These are phyloP conservation scores for Cydonia oblonga DNA, from an alignment of 331 rosid genomes.

Conservation along the genomic window DNA sequence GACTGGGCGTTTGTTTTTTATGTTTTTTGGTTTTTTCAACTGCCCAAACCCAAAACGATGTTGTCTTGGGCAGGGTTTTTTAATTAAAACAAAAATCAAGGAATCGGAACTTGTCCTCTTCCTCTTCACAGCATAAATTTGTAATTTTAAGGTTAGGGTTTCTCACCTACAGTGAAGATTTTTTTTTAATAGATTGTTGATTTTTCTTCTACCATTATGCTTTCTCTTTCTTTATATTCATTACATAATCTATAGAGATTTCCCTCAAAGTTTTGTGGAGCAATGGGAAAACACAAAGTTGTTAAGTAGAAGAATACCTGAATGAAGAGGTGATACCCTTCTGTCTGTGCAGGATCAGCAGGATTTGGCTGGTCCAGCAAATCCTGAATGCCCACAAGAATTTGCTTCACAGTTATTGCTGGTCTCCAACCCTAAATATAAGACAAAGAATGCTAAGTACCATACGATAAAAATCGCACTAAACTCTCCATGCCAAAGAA, in stretches of 20 bases:
- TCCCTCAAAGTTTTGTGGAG: neutral
- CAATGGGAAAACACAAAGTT: neutral
- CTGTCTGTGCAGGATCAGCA: slow-evolving; percentile 93
- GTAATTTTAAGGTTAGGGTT: too few species aligned
- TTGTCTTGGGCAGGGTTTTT: too few species aligned
- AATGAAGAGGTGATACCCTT: slow-evolving; percentile 89
- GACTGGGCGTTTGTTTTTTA: too few species aligned
- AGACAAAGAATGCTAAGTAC: neutral
- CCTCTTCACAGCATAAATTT: too few species aligned
- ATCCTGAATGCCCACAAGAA: slow-evolving; percentile 77
- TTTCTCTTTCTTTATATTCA: neutral
- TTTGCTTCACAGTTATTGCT: slow-evolving; percentile 86
- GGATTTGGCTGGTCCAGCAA: slow-evolving; percentile 82
- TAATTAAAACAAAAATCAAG: too few species aligned
- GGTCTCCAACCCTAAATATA: slow-evolving; percentile 84
- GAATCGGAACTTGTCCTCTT: too few species aligned
- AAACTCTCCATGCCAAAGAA: neutral
- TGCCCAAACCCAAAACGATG: too few species aligned
- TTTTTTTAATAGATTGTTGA: too few species aligned
- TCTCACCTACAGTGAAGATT: too few species aligned
- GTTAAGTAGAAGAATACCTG: slow-evolving; percentile 36
- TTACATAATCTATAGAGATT: neutral
- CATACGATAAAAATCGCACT: neutral
- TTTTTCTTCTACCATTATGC: neutral
- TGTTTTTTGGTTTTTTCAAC: too few species aligned